These are phyloP conservation scores for Cordyceps tenuipes DNA, from an alignment of 2,329 filamentous ascomycete genomes.

Conservation along the genomic window DNA sequence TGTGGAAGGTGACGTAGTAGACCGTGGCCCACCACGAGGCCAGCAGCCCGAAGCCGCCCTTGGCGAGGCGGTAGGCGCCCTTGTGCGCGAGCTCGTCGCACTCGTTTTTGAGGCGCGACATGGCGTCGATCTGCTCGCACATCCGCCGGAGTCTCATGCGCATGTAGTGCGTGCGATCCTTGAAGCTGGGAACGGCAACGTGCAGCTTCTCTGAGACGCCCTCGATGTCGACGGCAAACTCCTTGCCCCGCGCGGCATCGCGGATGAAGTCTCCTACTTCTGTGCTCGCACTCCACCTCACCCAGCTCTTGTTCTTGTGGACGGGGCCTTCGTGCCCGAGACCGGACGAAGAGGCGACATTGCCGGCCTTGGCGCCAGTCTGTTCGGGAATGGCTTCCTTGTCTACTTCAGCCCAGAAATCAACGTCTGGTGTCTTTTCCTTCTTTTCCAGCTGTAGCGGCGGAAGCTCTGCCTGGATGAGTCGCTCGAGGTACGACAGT, in stretches of 20 bases:
- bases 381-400: constrained; percentile 39
- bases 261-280: constrained; percentile 93
- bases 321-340: constrained; percentile 52
- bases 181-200: constrained; percentile 78
- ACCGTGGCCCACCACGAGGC: constrained; percentile 75
- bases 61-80: constrained; percentile 69
- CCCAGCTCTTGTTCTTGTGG: constrained; percentile 48
- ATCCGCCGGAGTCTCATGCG: constrained; percentile 67
- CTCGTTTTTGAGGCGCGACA: constrained; percentile 69
- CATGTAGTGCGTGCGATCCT: constrained; percentile 83
- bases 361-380: constrained; percentile 25
- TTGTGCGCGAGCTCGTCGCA: constrained; percentile 72
- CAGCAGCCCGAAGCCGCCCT: constrained; percentile 68
- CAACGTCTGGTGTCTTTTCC: constrained; percentile 65
- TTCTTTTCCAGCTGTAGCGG: constrained; percentile 54
- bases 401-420: constrained; percentile 71
- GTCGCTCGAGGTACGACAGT: constrained; percentile 77
- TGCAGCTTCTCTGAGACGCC: constrained; percentile 57
- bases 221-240: constrained; percentile 79
- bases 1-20: constrained; percentile 63
- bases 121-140: constrained; percentile 56
- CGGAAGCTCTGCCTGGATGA: constrained; percentile 82
- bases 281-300: constrained; percentile 80
- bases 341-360: constrained; percentile 64
- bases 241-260: constrained; percentile 74